Evolutionary conservation across 2,329 filamentous ascomycete genomes (phyloP), one percentile per base, ranked within the genome.

Genomic region (Claviceps cyperi): DNA sequence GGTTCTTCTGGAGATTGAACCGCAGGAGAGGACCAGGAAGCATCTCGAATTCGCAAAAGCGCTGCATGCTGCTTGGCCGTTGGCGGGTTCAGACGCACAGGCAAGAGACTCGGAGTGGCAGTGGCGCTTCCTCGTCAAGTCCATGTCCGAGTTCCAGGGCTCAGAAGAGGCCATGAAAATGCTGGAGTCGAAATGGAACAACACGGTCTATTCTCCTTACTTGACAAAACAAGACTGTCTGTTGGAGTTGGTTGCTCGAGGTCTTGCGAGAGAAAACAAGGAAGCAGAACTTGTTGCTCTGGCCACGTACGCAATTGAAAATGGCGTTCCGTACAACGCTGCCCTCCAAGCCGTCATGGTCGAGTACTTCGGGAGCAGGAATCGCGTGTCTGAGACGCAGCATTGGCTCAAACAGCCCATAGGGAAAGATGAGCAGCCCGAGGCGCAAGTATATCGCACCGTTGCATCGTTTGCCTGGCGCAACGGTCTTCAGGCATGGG

Each of bases 321-420:
- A 71, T 5, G 71, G 69, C 0, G 52, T 76, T 7, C 61, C 66
- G 14, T 76, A 72, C 54, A 67, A 69, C 50, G 62, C 66, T 3
- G 57, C 60, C 3, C 61, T 79, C 48, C 74, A 81, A 56, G 62
- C 71, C 51, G 62, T 76, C 36, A 69, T 92, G 61, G 74, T 81
- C 2, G 64, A 63, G 0, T 84, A 83, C 56, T 88, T 82, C 57
- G 77, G 82, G 1, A 62, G 69, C 13, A 72, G 70, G 43, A 69
- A 81, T 55, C 69, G 79, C 45, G 60, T 83, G 4, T 62, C 71
- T n/a, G 75, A 78, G 53, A 81, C 81, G 2, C 81, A 84, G 59
- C 62, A 70, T 13, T 87, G 88, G 78, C 89, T 84, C 58, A 66
- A 74, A 21, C 77, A 75, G 53, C 70, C 75, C 1, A 66, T 81